phyloP scores from a whole-genome alignment of 2,329 filamentous ascomycete genomes.

The Colletotrichum paranaense region DNA sequence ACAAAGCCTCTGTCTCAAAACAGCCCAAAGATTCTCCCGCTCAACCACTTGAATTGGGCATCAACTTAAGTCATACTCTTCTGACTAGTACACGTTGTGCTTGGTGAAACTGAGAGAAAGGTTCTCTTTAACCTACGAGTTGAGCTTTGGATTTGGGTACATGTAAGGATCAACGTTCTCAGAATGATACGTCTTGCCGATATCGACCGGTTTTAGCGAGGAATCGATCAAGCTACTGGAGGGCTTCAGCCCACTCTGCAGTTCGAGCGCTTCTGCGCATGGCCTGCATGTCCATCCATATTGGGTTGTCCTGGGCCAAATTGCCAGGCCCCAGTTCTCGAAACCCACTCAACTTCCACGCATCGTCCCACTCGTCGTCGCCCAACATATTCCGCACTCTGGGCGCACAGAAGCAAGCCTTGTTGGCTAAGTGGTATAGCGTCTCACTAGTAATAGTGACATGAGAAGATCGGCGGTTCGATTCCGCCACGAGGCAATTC shows the following conservation, averaged over 20 bases:
- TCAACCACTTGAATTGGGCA: too few relatives aligned
- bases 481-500: conserved; percentile 29
- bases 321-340: neutral
- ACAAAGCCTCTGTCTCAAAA: too few relatives aligned
- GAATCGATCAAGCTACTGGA: neutral
- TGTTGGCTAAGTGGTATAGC: conserved; percentile 35
- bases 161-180: neutral
- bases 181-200: neutral
- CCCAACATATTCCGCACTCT: neutral
- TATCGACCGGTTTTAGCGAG: neutral
- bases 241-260: neutral
- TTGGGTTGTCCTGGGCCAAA: neutral
- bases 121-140: too few relatives aligned
- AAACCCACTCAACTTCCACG: neutral
- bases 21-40: too few relatives aligned
- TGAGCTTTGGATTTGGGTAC: too few relatives aligned
- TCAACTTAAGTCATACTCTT: too few relatives aligned
- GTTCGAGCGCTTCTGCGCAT: neutral
- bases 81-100: too few relatives aligned
- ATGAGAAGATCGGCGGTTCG: conserved; percentile 35
- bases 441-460: conserved; percentile 28
- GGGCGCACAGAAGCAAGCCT: neutral
- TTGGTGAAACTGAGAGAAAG: too few relatives aligned
- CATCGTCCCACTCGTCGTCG: neutral
- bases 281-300: neutral